Evolutionary conservation across 2,329 filamentous ascomycete genomes (phyloP).

Genomic region (Monascus ruber): DNA sequence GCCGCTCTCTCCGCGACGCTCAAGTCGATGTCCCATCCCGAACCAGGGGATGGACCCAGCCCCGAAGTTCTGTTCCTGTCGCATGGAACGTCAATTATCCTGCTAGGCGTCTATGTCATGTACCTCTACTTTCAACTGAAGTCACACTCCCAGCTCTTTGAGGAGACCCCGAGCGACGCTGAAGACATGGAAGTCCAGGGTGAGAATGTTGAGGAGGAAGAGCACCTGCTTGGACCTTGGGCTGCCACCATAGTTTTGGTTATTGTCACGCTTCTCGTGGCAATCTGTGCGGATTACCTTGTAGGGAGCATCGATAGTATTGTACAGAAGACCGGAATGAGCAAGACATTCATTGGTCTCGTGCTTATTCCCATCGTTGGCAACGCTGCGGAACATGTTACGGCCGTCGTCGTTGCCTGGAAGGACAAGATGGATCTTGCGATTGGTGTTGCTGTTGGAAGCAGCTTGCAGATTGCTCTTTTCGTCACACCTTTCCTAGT

Average conservation of each 20-base stretch:
- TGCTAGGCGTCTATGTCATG: slow-evolving; percentile 62
- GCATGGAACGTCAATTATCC: slow-evolving; percentile 63
- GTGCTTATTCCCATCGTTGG: slow-evolving; percentile 71
- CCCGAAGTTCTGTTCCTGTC: slow-evolving; percentile 58
- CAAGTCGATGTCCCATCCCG: slow-evolving; percentile 11
- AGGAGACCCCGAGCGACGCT: slow-evolving; percentile 27
- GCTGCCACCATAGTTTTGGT: slow-evolving; percentile 57
- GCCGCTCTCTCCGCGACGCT: slow-evolving; percentile 62
- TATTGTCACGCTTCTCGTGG: slow-evolving; percentile 56
- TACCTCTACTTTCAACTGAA: slow-evolving; percentile 70
- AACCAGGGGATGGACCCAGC: too few relatives aligned
- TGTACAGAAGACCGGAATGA: slow-evolving; percentile 58
- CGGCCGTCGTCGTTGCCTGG: slow-evolving; percentile 64
- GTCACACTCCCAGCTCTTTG: slow-evolving; percentile 63
- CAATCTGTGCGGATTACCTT: slow-evolving; percentile 64
- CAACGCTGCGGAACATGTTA: slow-evolving; percentile 72
- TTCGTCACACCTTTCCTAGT: slow-evolving; percentile 72
- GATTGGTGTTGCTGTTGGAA: slow-evolving; percentile 71
- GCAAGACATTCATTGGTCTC: slow-evolving; percentile 69
- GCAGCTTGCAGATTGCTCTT: slow-evolving; percentile 70
- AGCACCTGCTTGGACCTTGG: slow-evolving; percentile 48
- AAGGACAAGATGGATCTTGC: slow-evolving; percentile 59
- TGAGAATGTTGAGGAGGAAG: slow-evolving; percentile 26
- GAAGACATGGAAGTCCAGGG: slow-evolving; percentile 30
- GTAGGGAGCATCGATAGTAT: slow-evolving; percentile 65